Evolutionary conservation across 441 rosid genomes (phyloP), one percentile per base, ranked within the genome.

Genomic region (Brassica hybrid): DNA sequence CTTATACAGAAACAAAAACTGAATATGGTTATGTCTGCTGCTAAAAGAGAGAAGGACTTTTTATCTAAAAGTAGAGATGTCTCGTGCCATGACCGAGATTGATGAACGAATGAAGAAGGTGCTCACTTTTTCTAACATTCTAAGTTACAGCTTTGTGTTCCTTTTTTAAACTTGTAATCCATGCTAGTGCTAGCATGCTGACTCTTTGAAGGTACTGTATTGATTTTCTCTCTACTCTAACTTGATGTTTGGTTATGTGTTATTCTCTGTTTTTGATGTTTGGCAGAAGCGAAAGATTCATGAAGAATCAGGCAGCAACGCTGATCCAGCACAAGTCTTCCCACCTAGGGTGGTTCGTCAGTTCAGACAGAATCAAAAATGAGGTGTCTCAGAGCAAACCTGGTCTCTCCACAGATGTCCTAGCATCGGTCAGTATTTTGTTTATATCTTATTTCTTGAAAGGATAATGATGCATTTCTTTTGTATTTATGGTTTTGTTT

Each of bases 1-100:
- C 32, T 30, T 30, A 41, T 85, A 62, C 67, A 94, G 76, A 88
- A 91, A 83, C 98, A 93, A 83, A 95, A 87, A 80, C 83, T 93
- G 21, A 88, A 89, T 60, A 72, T 91, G 79, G 99, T 91, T 84
- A 54, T 90, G 62, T 85, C 97, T 68, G 96, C 97, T 82, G 99
- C 99, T 21, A 95, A 84, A 85, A 88, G 96, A 74, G 99, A 95
- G 77, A 82, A 88, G n/a, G 97, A 95, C 87, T 86, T 87, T 93
- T 84, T 91, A 90, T 84, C 86, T 91, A 65, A 93, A 87, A 80
- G 91, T 95, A 72, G 98, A 95, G 16, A 73, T 87, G 70, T 86
- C 96, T n/a, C n/a, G n/a, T n/a, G n/a, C n/a, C n/a, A n/a, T n/a
- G n/a, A n/a, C n/a, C n/a, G n/a, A n/a, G n/a, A n/a, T n/a, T n/a